Conservation (phyloP, 495 filamentous ascomycete species). For the Astrothelium macrocarpum region DNA sequence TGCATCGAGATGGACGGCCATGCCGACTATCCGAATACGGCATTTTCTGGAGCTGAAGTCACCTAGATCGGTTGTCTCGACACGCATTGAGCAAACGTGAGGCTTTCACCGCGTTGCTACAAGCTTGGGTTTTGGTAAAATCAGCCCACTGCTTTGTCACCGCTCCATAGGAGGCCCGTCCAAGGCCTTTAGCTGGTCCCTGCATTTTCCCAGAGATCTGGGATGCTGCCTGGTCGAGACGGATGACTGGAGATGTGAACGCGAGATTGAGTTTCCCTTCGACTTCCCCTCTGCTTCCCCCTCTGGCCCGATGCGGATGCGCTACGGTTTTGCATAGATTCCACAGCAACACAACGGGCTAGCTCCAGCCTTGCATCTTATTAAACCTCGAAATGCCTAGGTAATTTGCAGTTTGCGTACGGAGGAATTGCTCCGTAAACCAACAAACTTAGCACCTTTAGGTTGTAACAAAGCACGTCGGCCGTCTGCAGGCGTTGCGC, state of each 20-base stretch:
- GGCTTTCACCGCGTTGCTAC: neutral
- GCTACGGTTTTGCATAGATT: constrained; percentile 5
- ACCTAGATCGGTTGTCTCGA: too few relatives aligned
- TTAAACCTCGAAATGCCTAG: neutral
- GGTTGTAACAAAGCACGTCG: neutral
- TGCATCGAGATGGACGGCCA: neutral
- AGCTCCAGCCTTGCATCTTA: neutral
- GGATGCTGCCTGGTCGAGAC: neutral
- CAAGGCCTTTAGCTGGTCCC: neutral
- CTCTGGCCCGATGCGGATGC: neutral
- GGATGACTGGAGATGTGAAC: neutral
- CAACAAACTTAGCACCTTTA: too few relatives aligned
- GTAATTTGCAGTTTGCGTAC: neutral
- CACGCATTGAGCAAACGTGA: neutral
- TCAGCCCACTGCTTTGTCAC: neutral
- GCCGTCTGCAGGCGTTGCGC: neutral
- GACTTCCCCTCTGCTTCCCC: neutral
- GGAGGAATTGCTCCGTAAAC: constrained; percentile 5
- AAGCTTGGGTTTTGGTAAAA: neutral
- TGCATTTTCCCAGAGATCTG: neutral
- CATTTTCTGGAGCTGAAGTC: neutral
- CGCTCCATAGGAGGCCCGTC: neutral
- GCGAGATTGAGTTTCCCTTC: neutral
- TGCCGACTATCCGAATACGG: neutral
- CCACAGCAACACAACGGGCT: neutral